Evolutionary conservation across 2,329 filamentous ascomycete genomes (phyloP).

Genomic region (Aspergillus caelatus): DNA sequence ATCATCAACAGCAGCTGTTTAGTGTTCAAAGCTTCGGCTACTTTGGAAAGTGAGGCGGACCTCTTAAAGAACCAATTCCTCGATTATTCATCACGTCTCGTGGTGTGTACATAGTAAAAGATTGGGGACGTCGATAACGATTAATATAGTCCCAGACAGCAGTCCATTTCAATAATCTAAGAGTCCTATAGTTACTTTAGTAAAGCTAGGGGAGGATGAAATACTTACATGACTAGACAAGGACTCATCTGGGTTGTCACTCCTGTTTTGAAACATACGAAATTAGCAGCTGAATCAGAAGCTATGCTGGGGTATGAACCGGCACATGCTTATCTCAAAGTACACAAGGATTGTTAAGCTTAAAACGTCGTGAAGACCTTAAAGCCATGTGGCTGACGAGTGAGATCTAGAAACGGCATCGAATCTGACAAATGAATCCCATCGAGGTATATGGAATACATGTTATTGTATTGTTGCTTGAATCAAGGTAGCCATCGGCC

Average conservation of each 20-base stretch:
- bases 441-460: neutral
- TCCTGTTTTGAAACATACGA: neutral
- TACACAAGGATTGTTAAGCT: neutral
- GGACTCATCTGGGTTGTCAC: too few species aligned
- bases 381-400: neutral
- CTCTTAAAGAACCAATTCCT: neutral
- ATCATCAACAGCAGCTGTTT: neutral
- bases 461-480: neutral
- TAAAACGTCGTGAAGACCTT: neutral
- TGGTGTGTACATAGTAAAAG: neutral
- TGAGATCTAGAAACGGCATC: neutral
- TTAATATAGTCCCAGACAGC: neutral
- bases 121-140: neutral
- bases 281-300: neutral
- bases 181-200: neutral
- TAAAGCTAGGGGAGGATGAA: neutral
- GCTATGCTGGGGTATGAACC: neutral
- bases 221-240: too few species aligned
- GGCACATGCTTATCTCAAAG: neutral
- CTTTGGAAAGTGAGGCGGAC: neutral
- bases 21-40: neutral
- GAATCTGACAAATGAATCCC: neutral
- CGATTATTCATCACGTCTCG: neutral
- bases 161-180: neutral
- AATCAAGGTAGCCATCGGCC: neutral